These are phyloP conservation scores for Coemansia javaensis DNA, from an alignment of 192 early-diverging fungal species.

Conservation along the genomic window DNA sequence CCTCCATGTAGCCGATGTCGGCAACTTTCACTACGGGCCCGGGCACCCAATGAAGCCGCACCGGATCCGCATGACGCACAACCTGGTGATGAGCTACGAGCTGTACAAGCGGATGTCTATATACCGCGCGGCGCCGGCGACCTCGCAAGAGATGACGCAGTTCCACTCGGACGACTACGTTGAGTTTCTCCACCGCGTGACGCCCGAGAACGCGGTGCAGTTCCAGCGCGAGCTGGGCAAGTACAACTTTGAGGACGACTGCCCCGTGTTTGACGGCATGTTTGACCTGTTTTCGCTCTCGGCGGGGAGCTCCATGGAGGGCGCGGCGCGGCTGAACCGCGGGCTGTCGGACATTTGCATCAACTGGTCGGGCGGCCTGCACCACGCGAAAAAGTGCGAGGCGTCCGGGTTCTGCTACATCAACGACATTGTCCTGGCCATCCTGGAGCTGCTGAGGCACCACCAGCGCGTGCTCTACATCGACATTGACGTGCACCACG, in stretches of 20 bases:
- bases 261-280: constrained; percentile 96
- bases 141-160: constrained; percentile 88
- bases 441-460: constrained; percentile 81
- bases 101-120: constrained; percentile 92
- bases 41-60: constrained; percentile 99
- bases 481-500: constrained; percentile 98
- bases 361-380: constrained; percentile 96
- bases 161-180: constrained; percentile 97
- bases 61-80: constrained; percentile 93
- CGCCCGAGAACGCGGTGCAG: constrained; percentile 70
- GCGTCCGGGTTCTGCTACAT: constrained; percentile 98
- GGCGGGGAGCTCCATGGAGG: constrained; percentile 93
- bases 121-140: constrained; percentile 74
- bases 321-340: constrained; percentile 77
- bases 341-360: constrained; percentile 88
- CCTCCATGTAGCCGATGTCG: constrained; percentile 63
- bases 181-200: constrained; percentile 80
- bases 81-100: constrained; percentile 93
- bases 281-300: constrained; percentile 92
- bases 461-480: constrained; percentile 93
- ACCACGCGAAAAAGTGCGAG: constrained; percentile 96
- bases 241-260: constrained; percentile 94
- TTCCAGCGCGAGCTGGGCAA: constrained; percentile 59
- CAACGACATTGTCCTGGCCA: constrained; percentile 95
- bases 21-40: constrained; percentile 84